Evolutionary conservation across 2,329 filamentous ascomycete genomes (phyloP), one percentile per base, ranked within the genome.

Genomic region (Fusarium sp.): DNA sequence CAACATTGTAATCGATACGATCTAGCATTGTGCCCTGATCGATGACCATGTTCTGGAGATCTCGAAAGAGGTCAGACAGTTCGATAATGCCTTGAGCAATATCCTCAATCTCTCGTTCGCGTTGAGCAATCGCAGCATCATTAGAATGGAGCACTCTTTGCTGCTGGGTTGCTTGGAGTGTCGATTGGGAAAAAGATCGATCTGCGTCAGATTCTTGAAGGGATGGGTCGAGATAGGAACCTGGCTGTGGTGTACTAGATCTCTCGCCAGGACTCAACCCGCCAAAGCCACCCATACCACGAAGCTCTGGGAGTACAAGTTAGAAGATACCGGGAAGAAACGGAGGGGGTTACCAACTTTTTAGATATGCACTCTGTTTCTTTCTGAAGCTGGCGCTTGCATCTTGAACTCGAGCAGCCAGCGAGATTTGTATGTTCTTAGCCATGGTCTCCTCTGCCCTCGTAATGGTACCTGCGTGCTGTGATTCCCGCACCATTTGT

Each of bases 61-160:
- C 96, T 71, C 97, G 94, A 85, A 99, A 99, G 57, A 99, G 94
- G 81, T 98, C 96, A 8, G 96, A 94, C 13, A 99, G 87, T 81
- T 98, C 96, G 79, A 99, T 98, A 82, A 99, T 98, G 66, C 96
- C 96, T 81, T 98, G 95, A 5, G 96, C 96, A 73, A 99, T 99
- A 77, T 98, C 95, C 80, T 97, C 97, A 78, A 99, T 99, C 83
- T 98, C 96, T 45, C 93, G 92, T 83, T 99, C 96, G 73, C 96
- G 93, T 82, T 98, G 96, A 70, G 92, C 90, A 77, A 99, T 98
- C 42, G 90, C 90, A 6, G 91, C 87, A 80, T 98, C 96, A 79
- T 97, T 95, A 66, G 91, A 92, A 66, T 91, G 90, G 36, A 93
- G 84, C 64, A 90, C 88, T 75, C 89, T 89, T 78, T 91, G 89